Conservation (phyloP, 2,329 filamentous ascomycete genomes). For the Chaetomium olivaceum region DNA sequence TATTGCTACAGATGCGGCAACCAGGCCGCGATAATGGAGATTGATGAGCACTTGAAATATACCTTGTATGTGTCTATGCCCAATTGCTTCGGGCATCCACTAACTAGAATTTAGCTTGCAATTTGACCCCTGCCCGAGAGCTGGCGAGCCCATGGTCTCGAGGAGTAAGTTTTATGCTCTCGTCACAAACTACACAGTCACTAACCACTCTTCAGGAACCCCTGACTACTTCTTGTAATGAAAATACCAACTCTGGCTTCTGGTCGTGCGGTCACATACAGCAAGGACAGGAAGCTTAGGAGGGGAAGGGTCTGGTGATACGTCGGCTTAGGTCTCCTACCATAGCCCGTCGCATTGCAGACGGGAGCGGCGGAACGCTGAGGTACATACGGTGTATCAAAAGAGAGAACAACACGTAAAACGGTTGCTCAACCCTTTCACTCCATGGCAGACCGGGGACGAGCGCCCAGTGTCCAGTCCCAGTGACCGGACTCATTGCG, state of each 20-base stretch:
- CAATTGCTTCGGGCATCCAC: background rate
- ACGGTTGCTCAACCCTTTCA: constrained; percentile 6
- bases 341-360: background rate
- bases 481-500: background rate
- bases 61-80: constrained; percentile 78
- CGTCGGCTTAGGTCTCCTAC: background rate
- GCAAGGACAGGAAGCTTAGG: constrained; percentile 13
- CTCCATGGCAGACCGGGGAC: background rate
- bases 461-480: background rate
- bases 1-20: constrained; percentile 99
- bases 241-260: constrained; percentile 14
- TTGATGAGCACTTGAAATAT: constrained; percentile 98
- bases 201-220: constrained; percentile 57
- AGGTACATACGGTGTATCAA: constrained; percentile 18
- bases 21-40: constrained; percentile 99
- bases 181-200: background rate
- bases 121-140: constrained; percentile 97
- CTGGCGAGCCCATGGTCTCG: constrained; percentile 98
- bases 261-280: constrained; percentile 14
- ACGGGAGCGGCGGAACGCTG: background rate
- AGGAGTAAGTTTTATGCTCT: constrained; percentile 60
- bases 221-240: constrained; percentile 97
- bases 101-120: constrained; percentile 71
- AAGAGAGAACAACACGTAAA: background rate
- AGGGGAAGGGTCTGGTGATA: constrained; percentile 9